Base-by-base conservation (phyloP, 1,284 basidiomycete species). In the Microbotryum violaceum region DNA sequence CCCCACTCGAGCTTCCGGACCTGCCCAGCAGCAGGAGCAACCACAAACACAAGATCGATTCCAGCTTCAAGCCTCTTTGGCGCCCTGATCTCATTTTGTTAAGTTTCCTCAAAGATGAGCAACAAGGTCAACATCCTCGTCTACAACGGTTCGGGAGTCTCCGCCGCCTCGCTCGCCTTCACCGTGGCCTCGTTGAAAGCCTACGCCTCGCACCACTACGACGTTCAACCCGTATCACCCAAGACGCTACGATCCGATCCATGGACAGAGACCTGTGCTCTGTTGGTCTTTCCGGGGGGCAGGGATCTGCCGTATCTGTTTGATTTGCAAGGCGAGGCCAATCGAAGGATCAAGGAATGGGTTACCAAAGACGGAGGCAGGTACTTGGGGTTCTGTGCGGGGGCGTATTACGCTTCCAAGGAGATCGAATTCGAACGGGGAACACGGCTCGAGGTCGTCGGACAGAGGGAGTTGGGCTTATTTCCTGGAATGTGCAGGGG, bases 201-300 rank as follows among this genome's bases (percentile, higher is more conserved):
- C 8, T 72, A 86, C 37, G 82, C 91, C 18, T 71, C 80, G 9
- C 85, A 88, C 0, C 81, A 86, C 74, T 92, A 91, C 74, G 83
- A 87, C 18, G 83, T 92, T 45, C 87, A 89, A 63, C 75, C 82
- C 4, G 79, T 91, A 57, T 77, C 82, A 0, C 78, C 80, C 0
- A 76, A 82, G 45, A 73, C 82, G 0, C 77, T 94, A 10, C 75
- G 79, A 0, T 78, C 80, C 1, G 84, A 87, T 59, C 90, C 90
- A 10, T 94, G 91, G 91, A 74, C 82, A 51, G 73, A 78, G 3
- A 80, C 80, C 33, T 91, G 89, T 70, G 85, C 85, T 5, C 79
- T 92, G 2, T 81, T 94, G 7, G 85, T 91, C 53, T 77, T 93
- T 59, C 88, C 87, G 1, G 82, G 82, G 25, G 83, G 83, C 49